These are phyloP conservation scores for Sporothrix protearum DNA, from an alignment of 2,329 filamentous ascomycete genomes.

Conservation along the genomic window DNA sequence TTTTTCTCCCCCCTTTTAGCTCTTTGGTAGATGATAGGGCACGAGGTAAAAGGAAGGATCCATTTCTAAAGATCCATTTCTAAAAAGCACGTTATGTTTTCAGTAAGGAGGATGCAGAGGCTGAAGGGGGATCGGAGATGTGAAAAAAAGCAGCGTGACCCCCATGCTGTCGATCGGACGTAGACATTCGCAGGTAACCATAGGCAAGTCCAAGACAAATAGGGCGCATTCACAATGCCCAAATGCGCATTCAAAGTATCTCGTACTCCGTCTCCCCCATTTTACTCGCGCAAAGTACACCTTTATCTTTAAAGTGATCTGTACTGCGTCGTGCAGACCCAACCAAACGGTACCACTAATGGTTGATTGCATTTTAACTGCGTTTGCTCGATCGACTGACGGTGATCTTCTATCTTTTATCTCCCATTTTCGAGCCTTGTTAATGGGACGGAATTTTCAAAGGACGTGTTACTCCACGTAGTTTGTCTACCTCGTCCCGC, in stretches of 20 bases:
- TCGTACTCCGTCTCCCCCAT: not conserved
- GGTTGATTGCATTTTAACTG: not conserved
- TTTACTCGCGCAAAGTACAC: not conserved
- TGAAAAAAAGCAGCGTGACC: not conserved
- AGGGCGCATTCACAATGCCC: not conserved
- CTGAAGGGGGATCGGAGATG: not conserved
- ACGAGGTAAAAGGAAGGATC: too few relatives aligned
- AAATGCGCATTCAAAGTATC: not conserved
- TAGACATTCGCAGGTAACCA: not conserved
- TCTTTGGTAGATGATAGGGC: too few relatives aligned
- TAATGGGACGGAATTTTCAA: too few relatives aligned
- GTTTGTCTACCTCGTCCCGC: not conserved
- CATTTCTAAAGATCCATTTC: too few relatives aligned
- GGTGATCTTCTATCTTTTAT: too few relatives aligned
- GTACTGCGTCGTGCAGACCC: not conserved
- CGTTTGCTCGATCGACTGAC: not conserved
- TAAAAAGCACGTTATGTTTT: not conserved
- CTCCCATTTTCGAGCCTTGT: not conserved
- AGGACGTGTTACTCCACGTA: not conserved
- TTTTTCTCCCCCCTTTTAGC: too few relatives aligned
- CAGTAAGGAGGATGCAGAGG: not conserved
- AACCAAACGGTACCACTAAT: not conserved
- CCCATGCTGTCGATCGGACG: not conserved
- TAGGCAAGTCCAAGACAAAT: not conserved
- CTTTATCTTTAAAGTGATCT: not conserved